Conservation (phyloP, 83 land plant genomes). For the Larix sibirica region DNA sequence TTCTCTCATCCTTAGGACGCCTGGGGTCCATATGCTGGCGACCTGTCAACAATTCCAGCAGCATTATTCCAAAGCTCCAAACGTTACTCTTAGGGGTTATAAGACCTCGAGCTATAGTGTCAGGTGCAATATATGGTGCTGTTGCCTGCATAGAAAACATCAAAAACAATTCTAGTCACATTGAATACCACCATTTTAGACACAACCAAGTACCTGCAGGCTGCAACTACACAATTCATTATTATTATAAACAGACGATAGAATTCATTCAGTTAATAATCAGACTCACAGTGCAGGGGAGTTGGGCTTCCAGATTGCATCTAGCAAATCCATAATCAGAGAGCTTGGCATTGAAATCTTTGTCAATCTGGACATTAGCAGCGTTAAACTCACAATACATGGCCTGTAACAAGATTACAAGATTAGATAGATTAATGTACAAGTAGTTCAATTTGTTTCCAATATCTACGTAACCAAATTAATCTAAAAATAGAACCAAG, state of each 20-base stretch:
- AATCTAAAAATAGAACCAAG: not conserved
- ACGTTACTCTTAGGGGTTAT: conserved; percentile 39
- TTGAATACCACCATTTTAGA: not conserved
- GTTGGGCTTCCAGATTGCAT: conserved; percentile 3
- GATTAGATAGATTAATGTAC: not conserved
- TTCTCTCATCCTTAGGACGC: conserved; percentile 19
- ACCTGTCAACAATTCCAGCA: conserved; percentile 51
- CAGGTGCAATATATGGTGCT: conserved; percentile 31
- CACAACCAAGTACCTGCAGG: not conserved
- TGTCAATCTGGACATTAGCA: conserved; percentile 31
- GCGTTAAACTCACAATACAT: conserved; percentile 29
- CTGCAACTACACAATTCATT: too few relatives aligned
- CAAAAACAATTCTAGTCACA: not conserved
- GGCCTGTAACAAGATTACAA: conserved; percentile 10
- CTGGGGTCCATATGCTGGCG: conserved; percentile 20
- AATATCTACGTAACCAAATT: not conserved
- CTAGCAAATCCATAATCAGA: conserved; percentile 30
- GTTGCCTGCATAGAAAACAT: conserved; percentile 7
- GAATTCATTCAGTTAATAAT: too few relatives aligned
- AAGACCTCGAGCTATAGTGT: conserved; percentile 6
- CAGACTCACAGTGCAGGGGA: conserved; percentile 6
- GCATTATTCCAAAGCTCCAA: conserved; percentile 52
- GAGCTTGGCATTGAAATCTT: conserved; percentile 36
- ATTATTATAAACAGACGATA: too few relatives aligned
- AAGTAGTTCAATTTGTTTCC: not conserved